Conservation (phyloP, 768 basidiomycete genomes). For the Macrolepiota fuliginosa region DNA sequence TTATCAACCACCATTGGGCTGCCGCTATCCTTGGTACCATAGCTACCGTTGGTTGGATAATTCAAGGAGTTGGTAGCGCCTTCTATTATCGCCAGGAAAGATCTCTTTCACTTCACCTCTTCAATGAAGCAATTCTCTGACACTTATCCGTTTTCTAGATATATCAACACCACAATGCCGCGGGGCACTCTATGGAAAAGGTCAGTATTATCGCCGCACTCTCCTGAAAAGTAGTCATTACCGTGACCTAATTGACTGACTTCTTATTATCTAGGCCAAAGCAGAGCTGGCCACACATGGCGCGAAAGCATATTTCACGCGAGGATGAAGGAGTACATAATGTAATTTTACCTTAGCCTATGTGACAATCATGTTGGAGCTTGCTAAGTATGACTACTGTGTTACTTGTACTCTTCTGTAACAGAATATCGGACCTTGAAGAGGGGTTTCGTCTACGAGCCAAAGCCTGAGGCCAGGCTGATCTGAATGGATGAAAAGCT, state of each 20-base stretch:
- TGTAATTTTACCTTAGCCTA: conserved; percentile 15
- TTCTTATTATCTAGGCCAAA: conserved; percentile 58
- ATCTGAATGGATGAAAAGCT: not conserved
- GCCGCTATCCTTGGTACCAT: conserved; percentile 81
- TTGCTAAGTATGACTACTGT: conserved; percentile 14
- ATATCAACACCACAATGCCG: conserved; percentile 56
- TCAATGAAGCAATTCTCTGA: conserved; percentile 3
- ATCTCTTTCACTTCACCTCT: conserved; percentile 14
- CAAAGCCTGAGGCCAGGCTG: not conserved
- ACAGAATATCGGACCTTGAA: not conserved
- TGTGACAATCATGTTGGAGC: conserved; percentile 8
- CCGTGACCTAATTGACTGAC: conserved; percentile 9
- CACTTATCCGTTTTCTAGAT: conserved; percentile 20
- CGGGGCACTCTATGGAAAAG: conserved; percentile 88
- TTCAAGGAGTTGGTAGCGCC: conserved; percentile 82
- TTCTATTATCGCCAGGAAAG: conserved; percentile 77
- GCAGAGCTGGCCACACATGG: conserved; percentile 80
- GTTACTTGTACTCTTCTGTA: conserved; percentile 9
- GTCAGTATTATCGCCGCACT: conserved; percentile 32
- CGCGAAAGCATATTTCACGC: conserved; percentile 84
- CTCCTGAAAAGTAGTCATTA: not conserved
- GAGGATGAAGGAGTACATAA: conserved; percentile 47
- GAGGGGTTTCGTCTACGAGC: not conserved
- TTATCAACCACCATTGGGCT: conserved; percentile 63
- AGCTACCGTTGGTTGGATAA: conserved; percentile 81